Base-by-base conservation (phyloP, 345 rosid genomes). In the Gossypium turneri region DNA sequence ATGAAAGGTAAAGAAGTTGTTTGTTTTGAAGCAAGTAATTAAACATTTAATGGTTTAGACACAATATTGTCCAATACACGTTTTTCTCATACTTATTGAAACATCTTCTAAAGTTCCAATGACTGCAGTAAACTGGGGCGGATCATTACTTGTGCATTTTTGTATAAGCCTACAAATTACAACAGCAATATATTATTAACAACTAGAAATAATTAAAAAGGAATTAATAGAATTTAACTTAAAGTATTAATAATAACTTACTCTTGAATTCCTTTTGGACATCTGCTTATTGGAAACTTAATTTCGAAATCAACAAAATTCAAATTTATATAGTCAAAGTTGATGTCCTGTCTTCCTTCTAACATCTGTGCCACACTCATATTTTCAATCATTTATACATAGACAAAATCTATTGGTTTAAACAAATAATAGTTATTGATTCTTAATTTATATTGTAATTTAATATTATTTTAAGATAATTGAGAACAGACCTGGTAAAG, bases 51-150 rank as follows among this genome's bases (percentile, higher is more conserved):
- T 52, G 17, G 9, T 22, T 57, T 57, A 57, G 12, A 27, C 53
- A 66, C 70, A 66, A 29, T 34, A 70, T 17, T 70, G 73, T 3
- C 60, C 29, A 9, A 70, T 70, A 2, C 73, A 70, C 19, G 45
- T 77, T 65, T 76, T 74, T 12, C 77, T 67, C 15, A 69, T 20
- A 34, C 7, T 9, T 3, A 22, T 34, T 2, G 70, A 80, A 44
- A 79, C 90, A 77, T 86, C 90, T 43, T 88, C 92, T 12, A 88
- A 73, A 12, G 62, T 82, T 3, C 16, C 25, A 62, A 88, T 86
- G 38, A 84, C 75, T 0, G 44, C 56, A 34, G 47, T 2, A 70
- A 88, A 86, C 4, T 72, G 0, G 9, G 86, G 89, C 76, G 79
- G 76, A 67, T 77, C 80, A 70, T 79, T 76, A 43, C 80, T 77